These are phyloP conservation scores for Nannochloris sp. DNA, from an alignment of 139 green algal species.

Conservation along the genomic window DNA sequence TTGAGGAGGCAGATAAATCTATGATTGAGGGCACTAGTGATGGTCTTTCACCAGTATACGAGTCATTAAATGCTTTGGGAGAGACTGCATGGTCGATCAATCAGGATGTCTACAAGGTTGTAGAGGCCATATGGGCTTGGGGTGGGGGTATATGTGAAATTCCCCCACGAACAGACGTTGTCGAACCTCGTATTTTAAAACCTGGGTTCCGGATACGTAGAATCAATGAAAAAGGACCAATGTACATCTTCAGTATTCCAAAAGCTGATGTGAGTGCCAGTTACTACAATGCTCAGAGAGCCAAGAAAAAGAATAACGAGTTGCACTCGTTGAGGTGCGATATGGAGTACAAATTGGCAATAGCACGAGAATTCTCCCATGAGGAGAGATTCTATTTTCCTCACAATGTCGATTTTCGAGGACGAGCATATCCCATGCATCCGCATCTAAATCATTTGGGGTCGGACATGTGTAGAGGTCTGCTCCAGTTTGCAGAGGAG, in stretches of 20 bases:
- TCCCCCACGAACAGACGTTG: slow-evolving; percentile 6
- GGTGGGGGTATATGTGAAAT: slow-evolving; percentile 29
- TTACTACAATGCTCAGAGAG: slow-evolving; percentile 4
- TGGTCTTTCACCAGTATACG: slow-evolving; percentile 44
- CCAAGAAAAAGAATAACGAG: slow-evolving; percentile 45
- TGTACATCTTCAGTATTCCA: background rate
- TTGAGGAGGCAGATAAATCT: slow-evolving; percentile 23
- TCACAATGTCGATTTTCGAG: slow-evolving; percentile 92
- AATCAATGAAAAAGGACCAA: background rate
- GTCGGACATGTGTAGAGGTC: slow-evolving; percentile 67
- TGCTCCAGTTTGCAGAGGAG: slow-evolving; percentile 75
- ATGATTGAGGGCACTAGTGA: slow-evolving; percentile 14
- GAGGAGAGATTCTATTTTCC: slow-evolving; percentile 75
- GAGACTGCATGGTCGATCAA: slow-evolving; percentile 63
- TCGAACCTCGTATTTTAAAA: slow-evolving; percentile 1
- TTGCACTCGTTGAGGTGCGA: slow-evolving; percentile 53
- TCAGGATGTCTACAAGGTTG: slow-evolving; percentile 32
- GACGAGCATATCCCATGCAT: slow-evolving; percentile 92
- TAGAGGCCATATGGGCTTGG: slow-evolving; percentile 27
- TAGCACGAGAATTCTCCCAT: slow-evolving; percentile 36
- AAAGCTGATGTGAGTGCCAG: slow-evolving; percentile 8
- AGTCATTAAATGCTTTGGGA: slow-evolving; percentile 72
- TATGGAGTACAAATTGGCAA: slow-evolving; percentile 42
- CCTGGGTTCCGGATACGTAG: slow-evolving; percentile 9
- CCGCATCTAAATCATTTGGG: slow-evolving; percentile 92